phyloP scores from a whole-genome alignment of 345 rosid genomes.

The Turnera subulata region DNA sequence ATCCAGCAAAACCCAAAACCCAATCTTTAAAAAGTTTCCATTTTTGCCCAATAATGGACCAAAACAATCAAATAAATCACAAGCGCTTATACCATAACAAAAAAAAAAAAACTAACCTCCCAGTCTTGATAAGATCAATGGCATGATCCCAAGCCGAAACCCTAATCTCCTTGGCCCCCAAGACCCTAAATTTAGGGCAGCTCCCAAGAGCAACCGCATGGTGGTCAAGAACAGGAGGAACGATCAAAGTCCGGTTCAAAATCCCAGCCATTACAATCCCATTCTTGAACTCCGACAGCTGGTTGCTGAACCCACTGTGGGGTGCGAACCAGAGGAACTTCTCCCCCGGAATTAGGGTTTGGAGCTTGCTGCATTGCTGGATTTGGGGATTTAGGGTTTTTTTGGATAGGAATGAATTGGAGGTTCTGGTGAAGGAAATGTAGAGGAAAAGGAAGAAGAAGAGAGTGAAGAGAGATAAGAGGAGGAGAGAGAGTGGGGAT shows the following conservation, averaged over 20 bases:
- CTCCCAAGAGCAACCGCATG: constrained; percentile 93
- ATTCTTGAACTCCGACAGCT: constrained; percentile 84
- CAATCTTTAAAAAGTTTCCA: not conserved
- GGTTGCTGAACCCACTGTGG: constrained; percentile 96
- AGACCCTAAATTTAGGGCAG: constrained; percentile 93
- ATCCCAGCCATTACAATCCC: constrained; percentile 66
- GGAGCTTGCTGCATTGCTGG: constrained; percentile 24
- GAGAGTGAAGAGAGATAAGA: constrained; percentile 18
- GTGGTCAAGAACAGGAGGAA: constrained; percentile 89
- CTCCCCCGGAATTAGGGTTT: constrained; percentile 21
- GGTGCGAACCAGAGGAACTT: constrained; percentile 77
- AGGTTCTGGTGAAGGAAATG: constrained; percentile 36
- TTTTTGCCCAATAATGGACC: not conserved
- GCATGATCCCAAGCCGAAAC: constrained; percentile 65
- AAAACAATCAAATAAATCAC: not conserved
- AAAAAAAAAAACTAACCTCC: constrained; percentile 43
- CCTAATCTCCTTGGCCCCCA: constrained; percentile 47
- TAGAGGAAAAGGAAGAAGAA: constrained; percentile 30
- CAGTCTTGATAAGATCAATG: constrained; percentile 50
- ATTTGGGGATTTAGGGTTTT: constrained; percentile 28
- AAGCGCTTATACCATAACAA: not conserved
- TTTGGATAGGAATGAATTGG: constrained; percentile 38
- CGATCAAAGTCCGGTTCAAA: constrained; percentile 71
- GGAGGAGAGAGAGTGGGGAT: constrained; percentile 30
- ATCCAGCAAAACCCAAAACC: not conserved